These are phyloP conservation scores for Serendipita sp. DNA, from an alignment of 1,284 basidiomycete species.

Conservation along the genomic window DNA sequence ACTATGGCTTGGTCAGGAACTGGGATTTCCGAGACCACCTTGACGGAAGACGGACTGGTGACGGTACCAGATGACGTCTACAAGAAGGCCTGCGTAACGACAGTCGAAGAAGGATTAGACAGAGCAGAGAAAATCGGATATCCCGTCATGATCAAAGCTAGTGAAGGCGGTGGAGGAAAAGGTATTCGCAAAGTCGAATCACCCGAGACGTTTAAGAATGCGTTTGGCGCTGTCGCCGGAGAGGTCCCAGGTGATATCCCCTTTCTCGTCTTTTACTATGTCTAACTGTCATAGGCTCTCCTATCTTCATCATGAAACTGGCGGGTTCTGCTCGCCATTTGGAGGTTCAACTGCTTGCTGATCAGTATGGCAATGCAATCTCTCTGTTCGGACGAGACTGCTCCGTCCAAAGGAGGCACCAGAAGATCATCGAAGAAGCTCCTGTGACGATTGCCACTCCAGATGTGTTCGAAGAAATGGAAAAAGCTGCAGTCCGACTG, in stretches of 20 bases:
- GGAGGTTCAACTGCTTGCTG: constrained; percentile 95
- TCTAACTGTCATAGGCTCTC: constrained; percentile 53
- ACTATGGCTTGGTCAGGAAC: constrained; percentile 99
- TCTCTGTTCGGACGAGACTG: constrained; percentile 98
- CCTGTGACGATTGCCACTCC: constrained; percentile 93
- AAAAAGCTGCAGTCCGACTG: constrained; percentile 91
- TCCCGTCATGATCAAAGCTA: constrained; percentile 99
- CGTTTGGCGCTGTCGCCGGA: constrained; percentile 84
- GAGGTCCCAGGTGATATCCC: constrained; percentile 78
- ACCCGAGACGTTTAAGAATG: constrained; percentile 80
- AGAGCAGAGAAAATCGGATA: constrained; percentile 84
- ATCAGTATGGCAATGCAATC: constrained; percentile 99
- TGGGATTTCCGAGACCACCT: constrained; percentile 78
- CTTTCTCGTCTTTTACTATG: constrained; percentile 10
- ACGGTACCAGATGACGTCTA: constrained; percentile 90
- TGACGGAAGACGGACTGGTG: constrained; percentile 84
- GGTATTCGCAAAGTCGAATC: constrained; percentile 89
- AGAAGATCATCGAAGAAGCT: constrained; percentile 99
- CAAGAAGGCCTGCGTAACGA: constrained; percentile 76
- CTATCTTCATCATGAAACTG: constrained; percentile 99
- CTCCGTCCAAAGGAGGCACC: constrained; percentile 97
- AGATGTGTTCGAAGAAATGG: constrained; percentile 91
- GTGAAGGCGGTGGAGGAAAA: constrained; percentile 97
- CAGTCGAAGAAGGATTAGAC: constrained; percentile 76
- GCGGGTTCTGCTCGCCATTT: constrained; percentile 94